A percentile compares a stretch with the other conserved stretches of the same genome.
These are phyloP conservation scores for Candida palmyrensis DNA, from an alignment of 805 yeast species.

Conservation along the genomic window DNA sequence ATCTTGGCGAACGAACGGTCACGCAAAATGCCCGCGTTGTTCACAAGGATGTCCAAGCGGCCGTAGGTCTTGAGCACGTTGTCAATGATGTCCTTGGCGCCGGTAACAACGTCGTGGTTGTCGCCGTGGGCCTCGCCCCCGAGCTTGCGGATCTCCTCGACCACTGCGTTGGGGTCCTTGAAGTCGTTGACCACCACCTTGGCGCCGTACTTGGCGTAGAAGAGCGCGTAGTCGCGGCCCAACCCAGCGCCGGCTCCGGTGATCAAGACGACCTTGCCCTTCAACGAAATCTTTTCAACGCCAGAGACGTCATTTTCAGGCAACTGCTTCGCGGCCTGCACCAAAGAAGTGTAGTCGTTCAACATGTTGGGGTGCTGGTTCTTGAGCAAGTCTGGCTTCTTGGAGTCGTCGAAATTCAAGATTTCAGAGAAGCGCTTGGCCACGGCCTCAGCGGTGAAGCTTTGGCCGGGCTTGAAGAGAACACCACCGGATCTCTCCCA, in stretches of 20 bases:
- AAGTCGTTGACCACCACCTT: conserved; percentile 93
- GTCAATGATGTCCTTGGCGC: conserved; percentile 70
- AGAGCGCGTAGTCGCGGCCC: conserved; percentile 84
- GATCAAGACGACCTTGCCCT: conserved; percentile 80
- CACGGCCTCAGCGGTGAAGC: conserved; percentile 83
- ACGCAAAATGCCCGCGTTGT: conserved; percentile 92
- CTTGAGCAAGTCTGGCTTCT: conserved; percentile 44
- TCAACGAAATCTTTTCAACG: conserved; percentile 50
- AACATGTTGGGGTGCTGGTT: conserved; percentile 66
- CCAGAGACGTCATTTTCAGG: conserved; percentile 45
- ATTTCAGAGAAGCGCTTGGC: conserved; percentile 62
- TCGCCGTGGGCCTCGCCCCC: conserved; percentile 86
- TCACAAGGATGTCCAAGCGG: conserved; percentile 75
- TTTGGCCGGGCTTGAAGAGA: conserved; percentile 68
- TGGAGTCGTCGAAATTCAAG: conserved; percentile 53
- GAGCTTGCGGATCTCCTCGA: conserved; percentile 61
- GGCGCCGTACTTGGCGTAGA: conserved; percentile 88
- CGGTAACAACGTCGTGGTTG: conserved; percentile 71
- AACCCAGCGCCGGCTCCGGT: conserved; percentile 96
- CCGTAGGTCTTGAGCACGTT: conserved; percentile 77
- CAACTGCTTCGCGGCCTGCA: conserved; percentile 45
- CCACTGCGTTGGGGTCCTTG: conserved; percentile 66
- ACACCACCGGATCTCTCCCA: conserved; percentile 94
- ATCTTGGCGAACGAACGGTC: conserved; percentile 85
- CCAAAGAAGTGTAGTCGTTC: conserved; percentile 63